phyloP scores from a whole-genome alignment of 2,329 filamentous ascomycete genomes.

The Coleophoma cylindrospora region DNA sequence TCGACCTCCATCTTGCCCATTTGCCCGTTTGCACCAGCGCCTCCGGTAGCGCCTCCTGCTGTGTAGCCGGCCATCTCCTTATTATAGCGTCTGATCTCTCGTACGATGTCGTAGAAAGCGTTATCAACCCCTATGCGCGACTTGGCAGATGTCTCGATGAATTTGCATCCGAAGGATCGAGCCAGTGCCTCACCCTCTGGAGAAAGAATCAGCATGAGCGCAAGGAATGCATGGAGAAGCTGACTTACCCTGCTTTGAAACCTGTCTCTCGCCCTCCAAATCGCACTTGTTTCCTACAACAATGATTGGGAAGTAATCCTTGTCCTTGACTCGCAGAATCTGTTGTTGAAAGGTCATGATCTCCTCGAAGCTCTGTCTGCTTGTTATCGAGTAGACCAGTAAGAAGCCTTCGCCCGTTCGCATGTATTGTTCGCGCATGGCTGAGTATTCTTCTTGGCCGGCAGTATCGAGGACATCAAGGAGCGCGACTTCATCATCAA shows the following conservation, averaged over 20 bases:
- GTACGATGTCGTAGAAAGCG: slow-evolving; percentile 96
- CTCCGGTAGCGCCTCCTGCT: slow-evolving; percentile 59
- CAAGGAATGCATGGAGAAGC: too few species aligned
- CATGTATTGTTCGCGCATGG: slow-evolving; percentile 99
- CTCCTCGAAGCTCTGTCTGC: slow-evolving; percentile 95
- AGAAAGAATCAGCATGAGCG: too few species aligned
- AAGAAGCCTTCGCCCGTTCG: slow-evolving; percentile 96
- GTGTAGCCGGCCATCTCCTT: slow-evolving; percentile 93
- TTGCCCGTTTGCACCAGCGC: slow-evolving; percentile 42
- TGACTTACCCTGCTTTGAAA: slow-evolving; percentile 76
- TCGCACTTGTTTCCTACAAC: slow-evolving; percentile 99
- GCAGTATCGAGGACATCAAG: slow-evolving; percentile 98
- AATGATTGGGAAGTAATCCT: slow-evolving; percentile 99
- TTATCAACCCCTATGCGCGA: slow-evolving; percentile 97
- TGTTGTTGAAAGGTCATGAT: slow-evolving; percentile 99
- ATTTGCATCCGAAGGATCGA: slow-evolving; percentile 88
- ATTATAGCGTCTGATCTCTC: slow-evolving; percentile 97
- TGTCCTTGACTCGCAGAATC: slow-evolving; percentile 97
- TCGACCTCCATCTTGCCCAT: slow-evolving; percentile 74
- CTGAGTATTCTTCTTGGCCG: slow-evolving; percentile 98
- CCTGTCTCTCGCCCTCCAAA: slow-evolving; percentile 87
- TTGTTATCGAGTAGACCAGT: slow-evolving; percentile 97
- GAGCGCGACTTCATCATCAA: slow-evolving; percentile 95
- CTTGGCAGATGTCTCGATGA: slow-evolving; percentile 98
- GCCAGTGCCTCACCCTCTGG: slow-evolving; percentile 87